phyloP scores from a whole-genome alignment of 2,329 filamentous ascomycete genomes.

The Venturia aucupariae region DNA sequence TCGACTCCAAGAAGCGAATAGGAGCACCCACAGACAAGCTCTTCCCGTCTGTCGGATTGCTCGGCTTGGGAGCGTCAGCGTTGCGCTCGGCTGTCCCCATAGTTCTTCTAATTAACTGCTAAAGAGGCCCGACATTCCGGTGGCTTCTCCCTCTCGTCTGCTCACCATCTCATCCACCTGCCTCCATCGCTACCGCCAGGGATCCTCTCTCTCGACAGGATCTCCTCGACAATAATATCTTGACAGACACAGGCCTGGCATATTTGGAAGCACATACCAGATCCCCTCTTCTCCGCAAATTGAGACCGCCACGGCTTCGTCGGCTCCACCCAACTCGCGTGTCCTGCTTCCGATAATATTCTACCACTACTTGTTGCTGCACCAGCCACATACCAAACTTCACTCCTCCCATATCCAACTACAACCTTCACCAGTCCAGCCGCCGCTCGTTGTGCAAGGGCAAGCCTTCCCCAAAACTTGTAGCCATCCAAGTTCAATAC shows the following conservation, averaged over 20 bases:
- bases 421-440: background rate
- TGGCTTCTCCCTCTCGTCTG: background rate
- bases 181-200: background rate
- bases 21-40: background rate
- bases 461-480: background rate
- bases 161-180: background rate
- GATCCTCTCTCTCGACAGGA: background rate
- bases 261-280: too few species aligned
- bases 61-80: background rate
- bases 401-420: background rate
- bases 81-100: background rate
- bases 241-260: too few species aligned
- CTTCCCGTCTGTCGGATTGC: slow-evolving; percentile 2
- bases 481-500: slow-evolving; percentile 12
- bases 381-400: slow-evolving; percentile 2
- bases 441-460: background rate
- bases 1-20: too few species aligned
- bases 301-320: background rate
- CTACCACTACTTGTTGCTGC: background rate
- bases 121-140: slow-evolving; percentile 9
- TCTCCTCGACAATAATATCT: slow-evolving; percentile 1
- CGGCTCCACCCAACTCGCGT: background rate
- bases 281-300: too few species aligned
- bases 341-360: background rate
- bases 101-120: background rate